Evolutionary conservation across 208 protist genomes (phyloP).

Genomic region (Angomonas desouzai): DNA sequence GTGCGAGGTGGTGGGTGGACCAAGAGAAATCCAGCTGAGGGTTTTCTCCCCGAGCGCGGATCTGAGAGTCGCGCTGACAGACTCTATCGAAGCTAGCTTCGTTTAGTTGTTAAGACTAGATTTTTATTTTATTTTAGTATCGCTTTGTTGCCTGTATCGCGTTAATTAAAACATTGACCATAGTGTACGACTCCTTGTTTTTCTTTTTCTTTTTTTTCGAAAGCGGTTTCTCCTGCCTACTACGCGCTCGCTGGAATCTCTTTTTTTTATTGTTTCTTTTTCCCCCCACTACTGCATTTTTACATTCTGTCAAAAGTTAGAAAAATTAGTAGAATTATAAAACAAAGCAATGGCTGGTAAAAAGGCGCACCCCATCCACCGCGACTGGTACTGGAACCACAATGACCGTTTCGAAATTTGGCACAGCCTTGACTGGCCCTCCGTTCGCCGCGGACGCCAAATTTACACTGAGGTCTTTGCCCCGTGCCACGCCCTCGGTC

Average conservation of each 20-base stretch:
- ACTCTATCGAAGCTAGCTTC: constrained; percentile 9
- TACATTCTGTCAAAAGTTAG: constrained; percentile 1
- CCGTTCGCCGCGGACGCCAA: constrained; percentile 94
- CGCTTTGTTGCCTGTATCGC: background rate
- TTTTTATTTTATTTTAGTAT: background rate
- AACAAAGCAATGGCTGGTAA: constrained; percentile 71
- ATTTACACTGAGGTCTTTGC: constrained; percentile 98
- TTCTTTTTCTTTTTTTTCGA: too few relatives aligned
- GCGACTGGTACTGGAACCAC: constrained; percentile 90
- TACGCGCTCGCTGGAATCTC: background rate
- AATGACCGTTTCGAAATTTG: constrained; percentile 86
- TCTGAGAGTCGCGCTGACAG: constrained; percentile 25
- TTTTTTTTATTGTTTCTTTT: constrained; percentile 9
- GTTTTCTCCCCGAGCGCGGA: constrained; percentile 33
- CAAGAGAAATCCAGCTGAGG: constrained; percentile 25
- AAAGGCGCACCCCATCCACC: constrained; percentile 81
- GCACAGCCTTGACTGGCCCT: constrained; percentile 89
- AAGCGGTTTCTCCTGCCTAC: too few relatives aligned
- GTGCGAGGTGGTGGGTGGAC: constrained; percentile 38
- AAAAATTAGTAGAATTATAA: constrained; percentile 22
- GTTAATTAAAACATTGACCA: background rate
- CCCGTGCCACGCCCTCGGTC: constrained; percentile 95
- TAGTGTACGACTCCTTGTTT: background rate
- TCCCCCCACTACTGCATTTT: background rate
- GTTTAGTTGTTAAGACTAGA: background rate